Evolutionary conservation across 495 filamentous ascomycete species (phyloP), one percentile per base, ranked within the genome.

Genomic region (Clohesyomyces aquaticus): DNA sequence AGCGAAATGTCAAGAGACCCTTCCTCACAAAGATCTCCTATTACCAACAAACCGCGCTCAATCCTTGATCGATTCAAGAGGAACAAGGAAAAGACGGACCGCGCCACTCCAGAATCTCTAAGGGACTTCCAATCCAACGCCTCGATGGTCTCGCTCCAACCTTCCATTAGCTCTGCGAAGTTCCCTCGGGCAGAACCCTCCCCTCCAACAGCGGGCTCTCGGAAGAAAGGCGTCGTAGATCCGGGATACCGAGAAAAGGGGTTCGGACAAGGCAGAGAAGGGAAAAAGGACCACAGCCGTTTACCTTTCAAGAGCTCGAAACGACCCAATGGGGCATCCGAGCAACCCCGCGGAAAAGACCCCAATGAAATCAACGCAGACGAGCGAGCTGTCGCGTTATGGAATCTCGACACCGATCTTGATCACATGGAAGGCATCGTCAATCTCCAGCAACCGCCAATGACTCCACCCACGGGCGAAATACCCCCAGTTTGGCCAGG

Each of bases 341-440:
- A 73, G 25, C 58, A 51, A 42, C 51, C 69, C n/a, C 60, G 51
- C 3, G 63, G 47, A 12, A 74, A 72, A 47, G 73, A 77, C 48
- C 75, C 73, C 22, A 77, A 76, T 63, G 66, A 69, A 48, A 61
- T 59, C 4, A 64, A 28, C 12, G 26, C 43, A 23, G 59, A 61
- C n/a, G 48, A 0, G 55, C 45, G 32, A 65, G 57, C 43, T 56
- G 71, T n/a, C 10, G 71, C 71, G 2, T 78, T 86, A 55, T 95
- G 83, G 72, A 80, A 82, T 57, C 85, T 97, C 12, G 92, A 97
- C 75, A 94, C 89, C 3, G 86, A 97, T 73, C 81, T 97, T 18
- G 79, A 80, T 10, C 80, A 93, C 62, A 89, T 97, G 88, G 85
- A 89, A 65, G 93, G 89, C 25, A 96, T 97, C 58, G 76, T 97